phyloP scores from a whole-genome alignment of 2,329 filamentous ascomycete genomes.

The Xylogone sp. region DNA sequence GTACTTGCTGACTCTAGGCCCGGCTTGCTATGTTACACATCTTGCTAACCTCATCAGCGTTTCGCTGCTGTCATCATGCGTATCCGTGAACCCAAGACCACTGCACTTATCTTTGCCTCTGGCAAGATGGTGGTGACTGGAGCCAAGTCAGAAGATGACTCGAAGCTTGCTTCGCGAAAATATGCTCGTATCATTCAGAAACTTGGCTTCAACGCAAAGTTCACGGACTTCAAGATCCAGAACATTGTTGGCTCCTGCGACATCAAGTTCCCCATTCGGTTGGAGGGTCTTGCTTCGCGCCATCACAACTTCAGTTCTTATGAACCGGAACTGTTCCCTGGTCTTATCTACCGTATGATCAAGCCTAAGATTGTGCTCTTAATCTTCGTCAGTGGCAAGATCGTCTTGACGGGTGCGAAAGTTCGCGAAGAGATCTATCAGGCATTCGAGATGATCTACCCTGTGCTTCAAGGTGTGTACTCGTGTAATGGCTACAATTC shows the following conservation, averaged over 20 bases:
- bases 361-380: conserved; percentile 98
- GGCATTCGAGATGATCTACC: conserved; percentile 96
- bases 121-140: conserved; percentile 99
- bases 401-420: conserved; percentile 95
- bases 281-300: conserved; percentile 91
- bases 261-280: conserved; percentile 97
- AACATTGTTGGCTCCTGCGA: conserved; percentile 99
- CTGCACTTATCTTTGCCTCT: conserved; percentile 93
- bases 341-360: conserved; percentile 99
- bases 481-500: neutral
- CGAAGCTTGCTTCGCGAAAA: conserved; percentile 93
- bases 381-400: conserved; percentile 98
- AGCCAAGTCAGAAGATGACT: conserved; percentile 97
- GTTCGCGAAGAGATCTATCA: conserved; percentile 98
- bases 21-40: conserved; percentile 36
- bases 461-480: conserved; percentile 76
- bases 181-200: conserved; percentile 99
- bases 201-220: conserved; percentile 98
- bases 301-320: conserved; percentile 99
- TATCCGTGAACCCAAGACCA: conserved; percentile 98
- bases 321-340: conserved; percentile 96
- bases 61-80: conserved; percentile 99
- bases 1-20: conserved; percentile 52
- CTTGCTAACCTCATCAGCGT: conserved; percentile 59
- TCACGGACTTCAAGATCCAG: conserved; percentile 99